phyloP scores from a whole-genome alignment of 768 basidiomycete genomes.

The Sutorius australiensis region DNA sequence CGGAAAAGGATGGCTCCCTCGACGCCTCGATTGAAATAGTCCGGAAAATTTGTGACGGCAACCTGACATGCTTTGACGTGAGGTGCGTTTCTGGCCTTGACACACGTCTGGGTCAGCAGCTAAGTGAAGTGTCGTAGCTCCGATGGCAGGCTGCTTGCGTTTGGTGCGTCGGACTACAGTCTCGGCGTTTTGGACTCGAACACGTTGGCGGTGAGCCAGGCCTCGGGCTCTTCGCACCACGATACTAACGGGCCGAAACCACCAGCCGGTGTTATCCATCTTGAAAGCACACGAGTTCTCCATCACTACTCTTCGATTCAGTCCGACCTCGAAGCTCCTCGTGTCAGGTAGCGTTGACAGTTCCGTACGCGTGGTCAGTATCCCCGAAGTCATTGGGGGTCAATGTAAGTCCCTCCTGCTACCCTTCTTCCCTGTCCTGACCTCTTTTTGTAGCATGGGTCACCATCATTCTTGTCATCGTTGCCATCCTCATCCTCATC shows the following conservation, averaged over 20 bases:
- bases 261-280: constrained; percentile 83
- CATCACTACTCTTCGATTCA: constrained; percentile 86
- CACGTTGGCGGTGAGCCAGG: constrained; percentile 62
- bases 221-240: background rate
- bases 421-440: constrained; percentile 24
- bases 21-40: constrained; percentile 48
- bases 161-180: constrained; percentile 82
- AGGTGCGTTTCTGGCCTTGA: constrained; percentile 49
- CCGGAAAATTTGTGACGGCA: constrained; percentile 73
- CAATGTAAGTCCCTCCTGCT: constrained; percentile 45
- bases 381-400: constrained; percentile 54
- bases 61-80: constrained; percentile 83
- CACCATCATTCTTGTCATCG: constrained; percentile 36
- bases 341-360: constrained; percentile 92
- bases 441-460: constrained; percentile 37
- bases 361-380: constrained; percentile 71
- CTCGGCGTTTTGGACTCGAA: constrained; percentile 80
- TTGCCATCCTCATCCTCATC: constrained; percentile 42
- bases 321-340: constrained; percentile 72
- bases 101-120: background rate
- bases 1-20: constrained; percentile 62
- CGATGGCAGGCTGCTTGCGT: constrained; percentile 79
- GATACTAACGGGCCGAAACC: constrained; percentile 1
- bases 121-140: constrained; percentile 42
- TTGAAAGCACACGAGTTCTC: constrained; percentile 95